Base-by-base conservation (phyloP, 129 eudicot genomes). In the Silybum marianum region DNA sequence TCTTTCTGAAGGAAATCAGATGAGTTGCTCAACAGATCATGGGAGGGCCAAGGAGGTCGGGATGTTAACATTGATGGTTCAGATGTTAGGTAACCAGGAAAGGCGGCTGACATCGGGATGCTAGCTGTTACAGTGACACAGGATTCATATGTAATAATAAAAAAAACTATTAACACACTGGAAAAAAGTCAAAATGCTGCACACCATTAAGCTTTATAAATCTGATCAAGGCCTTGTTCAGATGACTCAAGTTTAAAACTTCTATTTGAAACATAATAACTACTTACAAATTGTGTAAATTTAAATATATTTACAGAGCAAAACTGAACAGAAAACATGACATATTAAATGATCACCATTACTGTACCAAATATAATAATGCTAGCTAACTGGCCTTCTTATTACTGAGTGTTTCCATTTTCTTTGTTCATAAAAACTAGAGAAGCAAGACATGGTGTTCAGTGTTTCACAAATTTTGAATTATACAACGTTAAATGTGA, bases 31-130 rank as follows among this genome's bases (percentile, higher is more conserved):
- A 69, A 84, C 16, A 73, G 19, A 70, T 82, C 90, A 80, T 69
- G 73, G 69, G 90, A 44, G 19, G 86, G 26, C 86, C 77, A 76
- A 14, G 75, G 73, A 73, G 80, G 87, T 39, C 78, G 86, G 69
- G 85, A 74, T 11, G 82, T 28, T 19, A 87, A 40, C 23, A 80
- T 66, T 24, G 87, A 84, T 28, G 85, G 62, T 76, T 88, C 91
- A 46, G 91, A 76, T 51, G 85, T 58, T 69, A 80, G 80, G 69
- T 91, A 71, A 76, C 87, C 90, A 75, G 96, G 90, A 69, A 87
- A 78, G 69, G 84, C 76, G 40, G 88, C 44, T 38, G 9, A 1
- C 54, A 72, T 80, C 19, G 83, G 84, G 66, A 67, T 72, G 83
- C 77, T 72, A 67, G 30, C 82, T 78, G 82, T 68, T 68, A 71